Base-by-base conservation (phyloP, 1,284 basidiomycete genomes). In the Cryptococcus jaspeensis region DNA sequence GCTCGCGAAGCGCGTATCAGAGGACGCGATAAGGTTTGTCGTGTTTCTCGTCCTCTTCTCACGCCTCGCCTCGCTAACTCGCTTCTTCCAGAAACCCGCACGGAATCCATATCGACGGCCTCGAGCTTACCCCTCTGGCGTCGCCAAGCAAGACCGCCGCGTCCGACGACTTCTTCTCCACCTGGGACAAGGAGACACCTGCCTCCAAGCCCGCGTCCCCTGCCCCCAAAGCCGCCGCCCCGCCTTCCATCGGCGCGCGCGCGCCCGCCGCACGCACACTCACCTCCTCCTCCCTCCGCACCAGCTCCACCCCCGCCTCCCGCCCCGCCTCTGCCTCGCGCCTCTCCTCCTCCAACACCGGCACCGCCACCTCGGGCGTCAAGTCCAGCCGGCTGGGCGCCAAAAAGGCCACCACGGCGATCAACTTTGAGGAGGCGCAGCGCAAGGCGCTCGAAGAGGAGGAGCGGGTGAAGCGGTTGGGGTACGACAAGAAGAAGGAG, bases 341-440 rank as follows among this genome's bases (percentile, higher is more conserved):
- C 37, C 54, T 72, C 2, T 65, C 70, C 2, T 35, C 32, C 37
- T 65, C 66, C 12, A 70, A 73, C 20, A 78, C 77, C 1, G 69
- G 77, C n/a, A 66, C 78, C 35, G 50, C 70, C 12, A 48, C 65
- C 39, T 50, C 53, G 9, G 55, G 86, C 67, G 81, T 82, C 5
- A 93, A 90, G 70, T 86, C 68, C n/a, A 74, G 75, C 52, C 80
- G 79, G 41, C 82, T 95, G 0, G 93, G 92, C 20, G 92, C 92
- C 15, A 88, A 89, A 72, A 93, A 92, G 75, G 80, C 80, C 5
- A 82, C 88, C 0, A 83, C 80, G 0, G 83, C 86, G 1, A 87
- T 96, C 63, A 87, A 96, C 77, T 97, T 96, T 73, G 93, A 88
- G 46, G 90, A 91, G 67, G 93, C 92, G 0, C 91, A 96, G 76